These are phyloP conservation scores for Gremmenia infestans DNA, from an alignment of 2,329 filamentous ascomycete genomes.

Conservation along the genomic window DNA sequence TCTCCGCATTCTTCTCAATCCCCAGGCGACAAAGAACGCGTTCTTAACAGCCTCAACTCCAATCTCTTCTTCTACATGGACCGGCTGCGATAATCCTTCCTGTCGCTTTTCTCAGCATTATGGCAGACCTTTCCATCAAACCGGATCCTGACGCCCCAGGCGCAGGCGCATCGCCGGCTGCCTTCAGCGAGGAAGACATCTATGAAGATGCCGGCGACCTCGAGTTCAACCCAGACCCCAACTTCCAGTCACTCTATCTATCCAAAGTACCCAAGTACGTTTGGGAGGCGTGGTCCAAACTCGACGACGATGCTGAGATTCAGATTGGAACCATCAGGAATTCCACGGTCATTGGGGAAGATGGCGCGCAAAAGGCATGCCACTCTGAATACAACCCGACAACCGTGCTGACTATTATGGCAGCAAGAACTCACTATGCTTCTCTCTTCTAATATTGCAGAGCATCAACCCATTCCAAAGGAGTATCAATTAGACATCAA, in stretches of 20 bases:
- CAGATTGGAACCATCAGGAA: constrained; percentile 65
- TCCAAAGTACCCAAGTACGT: constrained; percentile 74
- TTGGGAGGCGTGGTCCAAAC: constrained; percentile 71
- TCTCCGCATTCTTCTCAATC: neutral
- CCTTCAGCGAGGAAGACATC: constrained; percentile 58
- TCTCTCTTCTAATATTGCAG: constrained; percentile 56
- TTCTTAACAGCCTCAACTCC: neutral
- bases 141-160: constrained; percentile 42
- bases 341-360: constrained; percentile 47
- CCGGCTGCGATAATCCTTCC: constrained; percentile 12
- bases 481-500: constrained; percentile 79
- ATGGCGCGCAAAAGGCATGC: constrained; percentile 42
- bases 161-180: constrained; percentile 37
- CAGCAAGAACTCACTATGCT: constrained; percentile 58
- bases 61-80: constrained; percentile 15
- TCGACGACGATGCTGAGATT: constrained; percentile 78
- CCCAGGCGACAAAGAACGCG: neutral
- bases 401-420: constrained; percentile 10
- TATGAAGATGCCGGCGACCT: constrained; percentile 64
- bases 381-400: neutral
- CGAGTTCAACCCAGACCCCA: constrained; percentile 43
- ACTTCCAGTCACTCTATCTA: constrained; percentile 54
- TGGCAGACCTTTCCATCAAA: constrained; percentile 40
- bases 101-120: constrained; percentile 10
- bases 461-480: constrained; percentile 73